Base-by-base conservation (phyloP, 2,329 filamentous ascomycete species). In the Scleromitrula shiraiana region DNA sequence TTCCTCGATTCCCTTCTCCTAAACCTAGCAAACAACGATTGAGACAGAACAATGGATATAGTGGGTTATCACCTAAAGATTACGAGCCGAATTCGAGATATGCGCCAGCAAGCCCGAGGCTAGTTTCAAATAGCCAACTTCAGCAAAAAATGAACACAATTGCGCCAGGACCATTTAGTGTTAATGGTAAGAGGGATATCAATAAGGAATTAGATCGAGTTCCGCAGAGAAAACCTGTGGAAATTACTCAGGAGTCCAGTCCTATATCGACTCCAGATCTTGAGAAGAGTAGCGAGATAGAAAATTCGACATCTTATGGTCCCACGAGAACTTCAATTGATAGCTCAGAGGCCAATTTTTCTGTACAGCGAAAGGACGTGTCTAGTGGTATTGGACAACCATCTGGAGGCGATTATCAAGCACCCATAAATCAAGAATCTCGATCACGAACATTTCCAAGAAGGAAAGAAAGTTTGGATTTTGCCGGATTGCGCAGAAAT, bases 91-190 rank as follows among this genome's bases (percentile, higher is more conserved):
- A 71, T 42, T 58, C 64, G 30, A 62, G 58, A 50, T 73, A 72
- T 58, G 72, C 72, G 19, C 69, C 74, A 4, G 63, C 70, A 17
- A 80, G 71, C 53, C 76, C 77, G 22, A 64, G 63, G 27, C 61
- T 59, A 2, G 64, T 65, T 54, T 67, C 62, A 15, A 67, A 65
- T 50, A 67, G 64, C 41, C 70, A 64, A 44, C 58, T 87, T 23
- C 59, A 84, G 56, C 73, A 77, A 53, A 75, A 79, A 43, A 78
- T 86, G 72, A 76, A 85, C 55, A 74, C 69, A 7, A 82, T 86
- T 59, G 73, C 78, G 1, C 78, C 82, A 1, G 82, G 80, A 0
- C 82, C 83, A 0, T 85, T 87, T 57, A 78, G 80, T 53, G 63
- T 72, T 26, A 66, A 60, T 53, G 65, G 67, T 55, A 59, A 46